Base-by-base conservation (phyloP, 1,284 basidiomycete genomes). In the Cerioporus squamosus region DNA sequence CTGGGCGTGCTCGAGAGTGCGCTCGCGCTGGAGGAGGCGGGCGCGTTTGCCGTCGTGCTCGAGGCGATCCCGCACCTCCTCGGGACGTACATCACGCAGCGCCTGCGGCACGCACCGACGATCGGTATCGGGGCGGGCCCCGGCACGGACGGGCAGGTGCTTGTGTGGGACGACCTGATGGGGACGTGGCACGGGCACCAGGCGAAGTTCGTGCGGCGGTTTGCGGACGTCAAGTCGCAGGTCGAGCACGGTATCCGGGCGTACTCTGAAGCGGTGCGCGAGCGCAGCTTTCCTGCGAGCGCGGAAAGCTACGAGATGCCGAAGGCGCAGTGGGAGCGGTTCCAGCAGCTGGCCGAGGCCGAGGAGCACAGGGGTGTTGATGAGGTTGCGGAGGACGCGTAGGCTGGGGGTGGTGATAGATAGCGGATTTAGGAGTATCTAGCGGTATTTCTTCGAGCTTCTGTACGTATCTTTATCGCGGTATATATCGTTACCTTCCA, bases 121-220 rank as follows among this genome's bases (percentile, higher is more conserved):
- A 98, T 99, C 65, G 97, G 97, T 1, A 98, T 99, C 61, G 97
- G 97, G 17, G 97, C 97, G 0, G 97, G 97, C 1, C 82, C 86
- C 10, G 81, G 80, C 24, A 95, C 91, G 24, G 88, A 80, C 67
- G 97, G 97, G 0, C 97, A 99, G 82, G 96, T 98, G 7, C 84
- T 99, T 50, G 97, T 99, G 17, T 89, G 91, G 78, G 93, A 94
- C 70, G 97, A 99, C 73, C 85, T 94, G 65, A 81, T 98, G 71
- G 94, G 93, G 9, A 85, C 86, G 18, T 94, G 87, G 86, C 74
- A 81, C 39, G 88, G 89, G 15, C 85, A 90, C 76, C 86, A 91
- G 72, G 90, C 93, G 43, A 92, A 89, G 79, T 99, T 97, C 70
- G 93, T 94, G 22, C 80, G 93, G 56, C 81, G 86, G 55, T 97